phyloP scores from a whole-genome alignment of 768 basidiomycete species.

The Cystobasidiopsis lactophilus region DNA sequence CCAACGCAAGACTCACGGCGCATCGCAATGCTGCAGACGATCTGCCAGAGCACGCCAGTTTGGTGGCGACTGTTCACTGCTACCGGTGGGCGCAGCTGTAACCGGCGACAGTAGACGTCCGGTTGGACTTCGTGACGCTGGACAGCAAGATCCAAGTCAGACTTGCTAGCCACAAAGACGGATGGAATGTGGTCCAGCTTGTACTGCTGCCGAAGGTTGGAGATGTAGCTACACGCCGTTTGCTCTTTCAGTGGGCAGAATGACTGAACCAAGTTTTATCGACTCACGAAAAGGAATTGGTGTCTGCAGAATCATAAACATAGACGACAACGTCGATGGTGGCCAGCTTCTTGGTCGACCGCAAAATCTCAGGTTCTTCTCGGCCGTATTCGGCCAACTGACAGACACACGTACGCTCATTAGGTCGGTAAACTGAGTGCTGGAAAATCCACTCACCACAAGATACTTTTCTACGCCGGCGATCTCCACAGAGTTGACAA shows the following conservation, averaged over 20 bases:
- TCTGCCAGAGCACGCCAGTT: conserved; percentile 67
- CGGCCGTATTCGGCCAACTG: conserved; percentile 94
- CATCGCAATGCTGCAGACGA: conserved; percentile 61
- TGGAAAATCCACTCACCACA: conserved; percentile 41
- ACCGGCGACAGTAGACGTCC: conserved; percentile 77
- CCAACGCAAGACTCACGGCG: conserved; percentile 40
- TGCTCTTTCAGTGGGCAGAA: no score
- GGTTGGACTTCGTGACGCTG: conserved; percentile 98
- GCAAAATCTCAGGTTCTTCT: conserved; percentile 73
- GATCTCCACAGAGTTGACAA: conserved; percentile 87
- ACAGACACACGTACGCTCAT: not conserved
- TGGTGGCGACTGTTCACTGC: conserved; percentile 80
- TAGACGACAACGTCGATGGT: conserved; percentile 84
- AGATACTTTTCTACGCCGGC: conserved; percentile 88
- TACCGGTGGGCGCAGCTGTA: conserved; percentile 79
- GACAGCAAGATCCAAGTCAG: conserved; percentile 84
- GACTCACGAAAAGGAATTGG: conserved; percentile 96
- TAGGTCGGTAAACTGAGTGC: not conserved
- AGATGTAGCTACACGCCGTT: not conserved
- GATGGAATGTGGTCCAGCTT: conserved; percentile 84
- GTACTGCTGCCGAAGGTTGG: conserved; percentile 63
- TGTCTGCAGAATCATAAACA: conserved; percentile 92
- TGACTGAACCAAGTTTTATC: conserved; percentile 66
- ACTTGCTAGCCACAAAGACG: conserved; percentile 95
- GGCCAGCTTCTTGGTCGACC: conserved; percentile 76